phyloP scores from a whole-genome alignment of 2,329 filamentous ascomycete genomes.

The Pseudocercospora pini-densiflorae region DNA sequence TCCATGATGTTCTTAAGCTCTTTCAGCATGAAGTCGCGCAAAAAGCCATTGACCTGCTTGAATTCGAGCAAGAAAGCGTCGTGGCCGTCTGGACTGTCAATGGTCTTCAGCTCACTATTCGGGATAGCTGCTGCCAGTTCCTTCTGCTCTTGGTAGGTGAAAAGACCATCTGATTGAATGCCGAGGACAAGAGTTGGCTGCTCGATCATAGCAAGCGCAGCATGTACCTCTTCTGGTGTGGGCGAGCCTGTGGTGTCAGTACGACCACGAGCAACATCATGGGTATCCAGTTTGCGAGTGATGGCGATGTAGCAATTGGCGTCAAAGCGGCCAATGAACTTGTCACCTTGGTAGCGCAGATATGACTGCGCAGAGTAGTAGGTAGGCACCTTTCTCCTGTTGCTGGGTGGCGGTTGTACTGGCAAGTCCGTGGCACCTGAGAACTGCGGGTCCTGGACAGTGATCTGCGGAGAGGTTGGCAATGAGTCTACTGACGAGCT shows the following conservation, averaged over 20 bases:
- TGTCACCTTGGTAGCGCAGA: constrained; percentile 91
- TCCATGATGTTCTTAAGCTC: constrained; percentile 87
- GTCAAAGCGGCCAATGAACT: constrained; percentile 97
- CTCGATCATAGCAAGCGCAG: constrained; percentile 79
- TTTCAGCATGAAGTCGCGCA: constrained; percentile 81
- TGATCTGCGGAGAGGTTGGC: constrained; percentile 26
- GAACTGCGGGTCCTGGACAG: constrained; percentile 52
- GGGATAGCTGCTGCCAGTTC: constrained; percentile 84
- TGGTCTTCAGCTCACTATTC: constrained; percentile 77
- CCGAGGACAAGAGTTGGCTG: constrained; percentile 91
- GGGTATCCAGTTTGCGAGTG: constrained; percentile 95
- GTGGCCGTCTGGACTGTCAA: constrained; percentile 93
- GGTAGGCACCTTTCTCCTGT: constrained; percentile 57
- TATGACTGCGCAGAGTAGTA: constrained; percentile 99
- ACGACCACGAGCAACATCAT: constrained; percentile 66
- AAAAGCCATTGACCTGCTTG: constrained; percentile 90
- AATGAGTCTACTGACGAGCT: constrained; percentile 27
- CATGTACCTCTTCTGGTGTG: constrained; percentile 59
- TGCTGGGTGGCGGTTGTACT: constrained; percentile 37
- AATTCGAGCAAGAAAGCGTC: constrained; percentile 97
- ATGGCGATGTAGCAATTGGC: constrained; percentile 99
- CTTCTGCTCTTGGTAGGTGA: constrained; percentile 96
- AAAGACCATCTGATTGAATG: constrained; percentile 93
- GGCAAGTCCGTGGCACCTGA: constrained; percentile 46
- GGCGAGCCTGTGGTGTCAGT: constrained; percentile 39